phyloP scores from a whole-genome alignment of 805 yeast genomes.

The Pichia ethanolica region DNA sequence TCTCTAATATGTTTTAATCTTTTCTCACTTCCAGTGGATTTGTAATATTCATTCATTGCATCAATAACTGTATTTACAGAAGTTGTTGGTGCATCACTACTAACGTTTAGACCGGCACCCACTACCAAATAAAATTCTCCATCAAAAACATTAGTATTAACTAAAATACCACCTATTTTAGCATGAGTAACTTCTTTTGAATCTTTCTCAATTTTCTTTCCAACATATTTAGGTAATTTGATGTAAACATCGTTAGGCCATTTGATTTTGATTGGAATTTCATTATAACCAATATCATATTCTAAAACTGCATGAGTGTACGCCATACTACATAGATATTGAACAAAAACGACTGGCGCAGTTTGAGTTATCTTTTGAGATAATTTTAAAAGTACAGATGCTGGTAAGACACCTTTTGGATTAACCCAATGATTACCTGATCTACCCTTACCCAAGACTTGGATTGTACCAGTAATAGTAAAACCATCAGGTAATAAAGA shows the following conservation, averaged over 20 bases:
- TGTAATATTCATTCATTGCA: conserved; percentile 48
- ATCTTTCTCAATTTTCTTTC: conserved; percentile 16
- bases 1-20: conserved; percentile 22
- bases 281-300: conserved; percentile 48
- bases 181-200: conserved; percentile 54
- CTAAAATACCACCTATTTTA: conserved; percentile 78
- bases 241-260: conserved; percentile 97
- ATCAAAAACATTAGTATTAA: conserved; percentile 65
- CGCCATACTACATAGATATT: conserved; percentile 79
- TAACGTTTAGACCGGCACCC: conserved; percentile 84
- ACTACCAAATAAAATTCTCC: conserved; percentile 58
- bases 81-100: conserved; percentile 85
- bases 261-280: conserved; percentile 72
- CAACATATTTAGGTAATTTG: conserved; percentile 53
- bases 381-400: conserved; percentile 60
- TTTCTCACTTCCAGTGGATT: conserved; percentile 27
- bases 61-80: conserved; percentile 69
- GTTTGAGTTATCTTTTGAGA: conserved; percentile 35
- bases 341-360: conserved; percentile 69
- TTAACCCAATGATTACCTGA: conserved; percentile 95
- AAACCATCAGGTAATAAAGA: conserved; percentile 63
- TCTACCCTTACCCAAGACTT: conserved; percentile 87
- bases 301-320: conserved; percentile 66
- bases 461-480: conserved; percentile 67
- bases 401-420: conserved; percentile 86